Base-by-base conservation (phyloP, 2,329 filamentous ascomycete species). In the Conoideocrella luteorostrata region DNA sequence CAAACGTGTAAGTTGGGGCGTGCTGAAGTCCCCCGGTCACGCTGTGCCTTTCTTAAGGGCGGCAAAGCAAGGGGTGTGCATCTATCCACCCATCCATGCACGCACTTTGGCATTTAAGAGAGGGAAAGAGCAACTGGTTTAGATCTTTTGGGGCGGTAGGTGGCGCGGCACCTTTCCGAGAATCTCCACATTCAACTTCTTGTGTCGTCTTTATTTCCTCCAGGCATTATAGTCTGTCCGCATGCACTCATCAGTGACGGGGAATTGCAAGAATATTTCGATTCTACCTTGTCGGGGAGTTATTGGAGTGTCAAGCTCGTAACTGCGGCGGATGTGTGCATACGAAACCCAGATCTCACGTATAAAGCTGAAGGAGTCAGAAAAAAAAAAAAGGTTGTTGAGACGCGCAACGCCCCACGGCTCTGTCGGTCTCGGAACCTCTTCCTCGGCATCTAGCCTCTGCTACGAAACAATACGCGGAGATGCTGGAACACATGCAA, bases 361-460 rank as follows among this genome's bases (percentile, higher is more conserved):
- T n/a, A n/a, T n/a, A n/a, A n/a, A n/a, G n/a, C n/a, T n/a, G n/a
- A n/a, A n/a, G n/a, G n/a, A n/a, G n/a, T n/a, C n/a, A n/a, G n/a
- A n/a, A n/a, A n/a, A n/a, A n/a, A n/a, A n/a, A n/a, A 35, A 39
- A 37, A 45, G 32, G 43, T 46, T 46, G 44, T 46, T 46, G 44
- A 42, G 44, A 38, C 29, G 39, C 44, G 35, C 33, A 39, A 28
- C 20, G 44, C 26, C 38, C 39, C 26, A 38, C 39, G 17, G 15
- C 32, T 7, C 22, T 20, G 15, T 28, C 22, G 12, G 22, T 22
- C 22, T 11, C 21, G 11, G 7, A 15, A 9, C 28, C 20, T 44
- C 28, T 38, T 30, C 41, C 35, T 44, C 41, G 34, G 35, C 35
- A 38, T 29, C 41, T 35, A 32, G 18, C 28, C 21, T 21, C 24